Conservation (phyloP, 1,284 basidiomycete genomes). For the Paramarasmius palmivorus region DNA sequence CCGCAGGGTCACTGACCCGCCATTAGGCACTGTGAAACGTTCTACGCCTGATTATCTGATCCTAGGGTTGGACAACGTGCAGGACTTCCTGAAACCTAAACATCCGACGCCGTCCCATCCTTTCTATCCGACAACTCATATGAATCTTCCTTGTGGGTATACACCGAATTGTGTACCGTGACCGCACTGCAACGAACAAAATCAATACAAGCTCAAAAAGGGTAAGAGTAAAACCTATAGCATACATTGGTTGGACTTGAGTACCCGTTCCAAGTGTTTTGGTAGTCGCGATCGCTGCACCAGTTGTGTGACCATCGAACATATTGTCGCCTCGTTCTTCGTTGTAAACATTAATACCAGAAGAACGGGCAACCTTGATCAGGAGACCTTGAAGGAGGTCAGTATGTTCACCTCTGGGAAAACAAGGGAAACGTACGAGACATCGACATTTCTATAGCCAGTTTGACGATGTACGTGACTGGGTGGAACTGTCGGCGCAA, state of each 20-base stretch:
- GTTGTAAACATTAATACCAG: conserved; percentile 4
- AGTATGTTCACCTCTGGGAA: neutral
- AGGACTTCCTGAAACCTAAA: too few species aligned
- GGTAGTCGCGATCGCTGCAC: too few species aligned
- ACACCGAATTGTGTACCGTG: neutral
- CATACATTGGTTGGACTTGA: neutral
- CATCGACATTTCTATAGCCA: conserved; percentile 8
- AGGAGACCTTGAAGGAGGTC: neutral
- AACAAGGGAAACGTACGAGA: neutral
- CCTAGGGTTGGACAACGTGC: too few species aligned
- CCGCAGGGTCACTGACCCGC: too few species aligned
- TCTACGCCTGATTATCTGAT: too few species aligned
- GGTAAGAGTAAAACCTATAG: neutral
- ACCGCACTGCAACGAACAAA: neutral
- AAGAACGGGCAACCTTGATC: conserved; percentile 6
- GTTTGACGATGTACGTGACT: conserved; percentile 8
- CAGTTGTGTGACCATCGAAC: too few species aligned
- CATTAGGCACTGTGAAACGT: too few species aligned
- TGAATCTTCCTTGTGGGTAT: too few species aligned
- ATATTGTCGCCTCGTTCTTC: too few species aligned
- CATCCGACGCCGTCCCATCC: too few species aligned
- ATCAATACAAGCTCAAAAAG: neutral
- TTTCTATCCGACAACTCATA: too few species aligned
- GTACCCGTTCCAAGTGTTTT: neutral
- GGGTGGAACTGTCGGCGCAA: conserved; percentile 6